These are phyloP conservation scores for Tuber melanosporum DNA, from an alignment of 495 filamentous ascomycete genomes.

Conservation along the genomic window DNA sequence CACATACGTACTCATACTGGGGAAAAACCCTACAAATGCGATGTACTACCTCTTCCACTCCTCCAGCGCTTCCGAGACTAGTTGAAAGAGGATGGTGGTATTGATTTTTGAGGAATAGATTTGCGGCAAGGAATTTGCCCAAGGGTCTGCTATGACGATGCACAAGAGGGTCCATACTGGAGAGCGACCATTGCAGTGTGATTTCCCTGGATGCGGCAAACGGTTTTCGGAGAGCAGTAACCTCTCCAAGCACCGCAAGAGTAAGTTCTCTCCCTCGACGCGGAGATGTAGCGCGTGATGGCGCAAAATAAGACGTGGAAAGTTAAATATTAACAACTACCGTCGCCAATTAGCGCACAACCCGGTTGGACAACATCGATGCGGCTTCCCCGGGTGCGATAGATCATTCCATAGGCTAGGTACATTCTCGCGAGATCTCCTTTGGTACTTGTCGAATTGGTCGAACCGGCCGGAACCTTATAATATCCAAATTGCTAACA, in stretches of 20 bases:
- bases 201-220: slow-evolving; percentile 49
- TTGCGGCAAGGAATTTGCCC: slow-evolving; percentile 41
- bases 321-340: slow-evolving; percentile 52
- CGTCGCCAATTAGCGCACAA: slow-evolving; percentile 51
- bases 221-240: slow-evolving; percentile 52
- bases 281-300: slow-evolving; percentile 22
- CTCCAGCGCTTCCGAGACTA: background rate
- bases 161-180: slow-evolving; percentile 41
- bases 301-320: slow-evolving; percentile 23
- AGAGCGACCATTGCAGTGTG: slow-evolving; percentile 48
- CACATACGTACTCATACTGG: slow-evolving; percentile 57
- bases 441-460: slow-evolving; percentile 8
- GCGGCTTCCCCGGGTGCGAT: slow-evolving; percentile 47
- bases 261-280: slow-evolving; percentile 12
- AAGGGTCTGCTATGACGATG: slow-evolving; percentile 43
- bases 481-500: slow-evolving; percentile 18
- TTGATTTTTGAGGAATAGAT: slow-evolving; percentile 19
- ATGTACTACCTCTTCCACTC: slow-evolving; percentile 28
- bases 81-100: slow-evolving; percentile 2
- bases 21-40: slow-evolving; percentile 50
- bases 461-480: background rate
- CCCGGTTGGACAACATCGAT: slow-evolving; percentile 47
- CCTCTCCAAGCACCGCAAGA: slow-evolving; percentile 53
- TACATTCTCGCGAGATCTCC: slow-evolving; percentile 48
- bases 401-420: slow-evolving; percentile 54